phyloP scores from a whole-genome alignment of 2,329 filamentous ascomycete species.

The Calonectria honghensis region DNA sequence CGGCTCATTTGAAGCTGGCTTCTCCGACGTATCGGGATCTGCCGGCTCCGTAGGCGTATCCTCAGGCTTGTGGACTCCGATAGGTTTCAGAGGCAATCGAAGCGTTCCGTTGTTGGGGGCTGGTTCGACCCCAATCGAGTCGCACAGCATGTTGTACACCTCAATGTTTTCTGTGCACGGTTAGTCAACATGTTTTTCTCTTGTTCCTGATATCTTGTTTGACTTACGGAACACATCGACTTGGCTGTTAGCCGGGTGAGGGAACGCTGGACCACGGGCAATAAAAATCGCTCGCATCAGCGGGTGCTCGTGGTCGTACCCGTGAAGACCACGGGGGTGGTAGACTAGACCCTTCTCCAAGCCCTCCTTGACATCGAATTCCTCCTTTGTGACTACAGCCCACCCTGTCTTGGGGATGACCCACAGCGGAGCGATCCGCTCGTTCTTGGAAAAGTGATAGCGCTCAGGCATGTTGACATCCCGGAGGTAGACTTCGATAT shows the following conservation, averaged over 20 bases:
- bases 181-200: constrained; percentile 49
- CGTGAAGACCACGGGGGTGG: constrained; percentile 89
- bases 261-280: constrained; percentile 93
- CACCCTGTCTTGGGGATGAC: constrained; percentile 94
- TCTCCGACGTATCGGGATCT: constrained; percentile 67
- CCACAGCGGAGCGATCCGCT: constrained; percentile 95
- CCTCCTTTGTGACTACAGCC: constrained; percentile 88
- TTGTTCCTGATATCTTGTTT: background rate
- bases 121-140: constrained; percentile 84
- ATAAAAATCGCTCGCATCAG: constrained; percentile 98
- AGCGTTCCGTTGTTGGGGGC: constrained; percentile 92
- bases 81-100: constrained; percentile 79
- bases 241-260: constrained; percentile 86
- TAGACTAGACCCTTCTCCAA: constrained; percentile 80
- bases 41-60: constrained; percentile 69
- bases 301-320: constrained; percentile 95
- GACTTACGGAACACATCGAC: constrained; percentile 89
- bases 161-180: constrained; percentile 86
- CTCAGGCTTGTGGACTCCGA: constrained; percentile 76
- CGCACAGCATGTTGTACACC: constrained; percentile 95
- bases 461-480: constrained; percentile 92
- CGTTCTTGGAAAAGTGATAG: constrained; percentile 92
- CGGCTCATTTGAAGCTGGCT: constrained; percentile 43
- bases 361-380: constrained; percentile 83
- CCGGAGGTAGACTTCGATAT: constrained; percentile 90